These are phyloP conservation scores for Aspergillus flavus DNA, from an alignment of 2,329 filamentous ascomycete genomes.

Conservation along the genomic window DNA sequence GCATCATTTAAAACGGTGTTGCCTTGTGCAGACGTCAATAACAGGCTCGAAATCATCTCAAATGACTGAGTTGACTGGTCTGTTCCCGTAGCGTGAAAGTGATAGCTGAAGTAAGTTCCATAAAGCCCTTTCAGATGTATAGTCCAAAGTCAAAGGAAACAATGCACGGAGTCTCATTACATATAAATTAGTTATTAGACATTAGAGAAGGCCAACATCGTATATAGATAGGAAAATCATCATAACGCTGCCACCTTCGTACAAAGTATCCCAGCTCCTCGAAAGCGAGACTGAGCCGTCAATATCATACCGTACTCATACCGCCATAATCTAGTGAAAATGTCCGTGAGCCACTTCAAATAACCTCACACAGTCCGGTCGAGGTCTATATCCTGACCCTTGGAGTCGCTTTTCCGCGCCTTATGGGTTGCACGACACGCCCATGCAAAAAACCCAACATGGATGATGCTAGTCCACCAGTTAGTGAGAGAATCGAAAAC, in stretches of 20 bases:
- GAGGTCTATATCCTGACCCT: background rate
- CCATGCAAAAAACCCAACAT: constrained; percentile 15
- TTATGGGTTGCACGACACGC: constrained; percentile 9
- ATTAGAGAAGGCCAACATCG: background rate
- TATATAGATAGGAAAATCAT: background rate
- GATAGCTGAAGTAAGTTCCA: too few relatives aligned
- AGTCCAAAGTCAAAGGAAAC: background rate
- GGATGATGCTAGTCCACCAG: background rate
- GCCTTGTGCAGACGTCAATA: too few relatives aligned
- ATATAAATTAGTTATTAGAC: background rate
- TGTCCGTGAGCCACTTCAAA: background rate
- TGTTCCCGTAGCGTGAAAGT: too few relatives aligned
- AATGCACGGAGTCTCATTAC: background rate
- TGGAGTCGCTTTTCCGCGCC: constrained; percentile 8
- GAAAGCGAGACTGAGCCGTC: background rate
- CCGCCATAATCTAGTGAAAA: background rate
- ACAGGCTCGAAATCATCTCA: too few relatives aligned
- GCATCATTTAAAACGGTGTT: too few relatives aligned
- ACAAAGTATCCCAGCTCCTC: background rate
- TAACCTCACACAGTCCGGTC: background rate
- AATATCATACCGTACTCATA: background rate
- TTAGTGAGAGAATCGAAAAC: background rate
- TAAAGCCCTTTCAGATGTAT: background rate
- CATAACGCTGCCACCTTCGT: background rate
- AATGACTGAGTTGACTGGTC: too few relatives aligned